Evolutionary conservation across 345 rosid species (phyloP), one percentile per base, ranked within the genome.

Genomic region (Salix dunnii): DNA sequence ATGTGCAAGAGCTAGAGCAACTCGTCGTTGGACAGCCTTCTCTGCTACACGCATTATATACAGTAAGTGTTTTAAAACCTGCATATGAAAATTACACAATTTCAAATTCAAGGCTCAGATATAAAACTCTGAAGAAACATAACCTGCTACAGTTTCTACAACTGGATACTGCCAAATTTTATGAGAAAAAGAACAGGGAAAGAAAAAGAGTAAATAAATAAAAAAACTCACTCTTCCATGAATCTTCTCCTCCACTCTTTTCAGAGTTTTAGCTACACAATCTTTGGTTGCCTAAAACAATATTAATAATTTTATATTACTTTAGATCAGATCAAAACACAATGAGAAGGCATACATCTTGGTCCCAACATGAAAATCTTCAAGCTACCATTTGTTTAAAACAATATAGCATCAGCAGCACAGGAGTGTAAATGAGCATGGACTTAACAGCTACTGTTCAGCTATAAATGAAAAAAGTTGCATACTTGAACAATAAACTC

Each of bases 221-320:
- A 65, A 77, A 80, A 80, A 70, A 85, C 95, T 80, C 83, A 96
- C 99, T 76, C 97, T 89, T 76, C 98, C 98, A 77, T 89, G 95
- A 81, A 92, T 94, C 84, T 94, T 96, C 87, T 96, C 98, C 86
- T 96, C 99, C 74, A 96, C 80, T 85, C 99, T 90, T 86, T 96
- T 96, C 80, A 96, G 71, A 33, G 99, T 96, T 87, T 92, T 96
- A 75, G 97, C 91, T 33, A 96, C 97, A 79, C 99, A 96, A 83
- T 96, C 99, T 81, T 94, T 96, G 67, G 99, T 96, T 77, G 98
- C 97, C 99, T 96, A 88, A 74, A 85, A 77, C 25, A 72, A 46
- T 74, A 35, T 63, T 75, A 73, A 49, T 7, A 55, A 53, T 67
- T 68, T 61, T 63, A 68, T 69, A 31, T 30, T 43, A 40, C 49